Evolutionary conservation across 495 filamentous ascomycete genomes (phyloP).

Genomic region (Bacidia rubella): DNA sequence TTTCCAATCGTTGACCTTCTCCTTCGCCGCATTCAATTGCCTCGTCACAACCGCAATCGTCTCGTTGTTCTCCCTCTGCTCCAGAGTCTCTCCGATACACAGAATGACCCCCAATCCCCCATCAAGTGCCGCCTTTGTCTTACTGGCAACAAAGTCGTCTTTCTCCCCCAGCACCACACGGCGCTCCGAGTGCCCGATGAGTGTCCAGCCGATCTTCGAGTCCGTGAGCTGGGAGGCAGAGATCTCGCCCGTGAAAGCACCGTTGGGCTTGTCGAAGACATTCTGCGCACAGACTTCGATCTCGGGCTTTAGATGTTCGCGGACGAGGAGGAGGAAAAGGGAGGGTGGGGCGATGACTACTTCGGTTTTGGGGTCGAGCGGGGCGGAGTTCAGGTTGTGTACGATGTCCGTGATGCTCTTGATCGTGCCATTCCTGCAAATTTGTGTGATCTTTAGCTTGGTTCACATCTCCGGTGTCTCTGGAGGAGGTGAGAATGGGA

Average conservation of each 20-base stretch:
- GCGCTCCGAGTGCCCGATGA: constrained; percentile 89
- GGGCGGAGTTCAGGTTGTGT: constrained; percentile 68
- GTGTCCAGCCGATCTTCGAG: constrained; percentile 70
- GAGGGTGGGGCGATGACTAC: constrained; percentile 86
- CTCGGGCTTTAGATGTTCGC: constrained; percentile 51
- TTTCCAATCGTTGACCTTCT: constrained; percentile 67
- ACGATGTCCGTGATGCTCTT: constrained; percentile 78
- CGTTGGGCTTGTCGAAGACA: constrained; percentile 90
- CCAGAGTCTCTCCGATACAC: constrained; percentile 89
- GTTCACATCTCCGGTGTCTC: neutral
- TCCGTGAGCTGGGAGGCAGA: constrained; percentile 81
- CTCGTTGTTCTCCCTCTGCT: constrained; percentile 77
- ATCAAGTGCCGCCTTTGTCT: constrained; percentile 81
- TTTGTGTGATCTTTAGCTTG: neutral
- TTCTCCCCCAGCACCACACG: constrained; percentile 74
- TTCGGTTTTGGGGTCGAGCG: constrained; percentile 60
- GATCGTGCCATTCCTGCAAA: constrained; percentile 74
- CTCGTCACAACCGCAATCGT: constrained; percentile 82
- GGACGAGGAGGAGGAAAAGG: constrained; percentile 78
- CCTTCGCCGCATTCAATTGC: constrained; percentile 56
- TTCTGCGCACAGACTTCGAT: constrained; percentile 87
- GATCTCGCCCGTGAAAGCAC: constrained; percentile 96
- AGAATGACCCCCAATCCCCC: constrained; percentile 82
- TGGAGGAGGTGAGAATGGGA: constrained; percentile 10
- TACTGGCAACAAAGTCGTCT: constrained; percentile 74